Base-by-base conservation (phyloP, 2,329 filamentous ascomycete genomes). In the Hypoxylon sp. region DNA sequence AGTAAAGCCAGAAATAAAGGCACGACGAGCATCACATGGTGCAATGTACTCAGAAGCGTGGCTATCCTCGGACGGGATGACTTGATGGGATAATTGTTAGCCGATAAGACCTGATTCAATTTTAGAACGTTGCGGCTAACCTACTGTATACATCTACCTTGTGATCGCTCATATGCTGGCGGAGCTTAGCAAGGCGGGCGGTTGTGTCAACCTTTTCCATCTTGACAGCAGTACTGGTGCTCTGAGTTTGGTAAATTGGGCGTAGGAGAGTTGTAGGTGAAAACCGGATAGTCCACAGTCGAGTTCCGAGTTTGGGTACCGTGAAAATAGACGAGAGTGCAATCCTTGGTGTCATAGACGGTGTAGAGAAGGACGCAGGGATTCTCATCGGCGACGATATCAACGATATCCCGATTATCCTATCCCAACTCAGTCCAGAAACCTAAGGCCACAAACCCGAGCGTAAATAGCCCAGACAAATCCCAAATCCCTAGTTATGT, bases 1-100 rank as follows among this genome's bases (percentile, higher is more conserved):
- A 65, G 93, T 94, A 81, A 99, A 99, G 26, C 96, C 95, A 68
- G 90, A 94, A 74, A 99, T 97, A 77, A 91, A 98, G 78, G 91
- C 93, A 84, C 96, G 91, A 73, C 96, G 90, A 68, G 88, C 94
- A 83, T 99, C 96, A 79, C 94, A 97, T n/a, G 91, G 90, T 55
- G 96, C 96, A 80, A 98, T 98, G 81, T 99, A 99, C 83, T 99
- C 96, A 73, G 95, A 98, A 74, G 95, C 93, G 80, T 99, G 96
- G 78, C 93, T 95, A 80, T 99, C 96, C 87, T 98, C 96, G 35
- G 95, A 98, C 0, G 96, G 96, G 5, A 98, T 88, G 78, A 99
- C 95, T 98, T 78, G 60, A 70, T 56, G 67, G 60, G 51, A 64
- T 54, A 58, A 60, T 39, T 42, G 70, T 77, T 65, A 78, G 74